Base-by-base conservation (phyloP, 2,329 filamentous ascomycete genomes). In the Epichloe elymi region DNA sequence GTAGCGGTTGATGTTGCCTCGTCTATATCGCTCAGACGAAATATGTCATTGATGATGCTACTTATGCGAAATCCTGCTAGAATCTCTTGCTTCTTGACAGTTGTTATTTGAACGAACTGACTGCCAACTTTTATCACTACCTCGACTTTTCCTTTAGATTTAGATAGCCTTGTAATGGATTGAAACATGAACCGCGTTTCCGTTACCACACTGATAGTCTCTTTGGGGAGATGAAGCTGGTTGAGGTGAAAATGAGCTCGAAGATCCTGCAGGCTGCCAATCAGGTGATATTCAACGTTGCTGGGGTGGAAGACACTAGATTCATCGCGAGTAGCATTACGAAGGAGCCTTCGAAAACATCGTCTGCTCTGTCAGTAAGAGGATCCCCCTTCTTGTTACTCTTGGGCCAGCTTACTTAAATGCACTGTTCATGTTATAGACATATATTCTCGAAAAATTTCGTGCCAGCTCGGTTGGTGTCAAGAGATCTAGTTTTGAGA, bases 361-460 rank as follows among this genome's bases (percentile, higher is more conserved):
- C 83, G 82, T 55, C 66, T 68, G 38, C 1, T 26, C 36, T 19
- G 11, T 19, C 6, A n/a, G 42, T 51, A 20, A 38, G 5, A 50
- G 20, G 2, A 48, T 50, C 23, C 17, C 7, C 11, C 0, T 26
- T 14, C 5, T 23, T 36, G 12, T 4, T 23, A 8, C 20, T 36
- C 20, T 15, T 7, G 5, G 19, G 15, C 2, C 5, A 36, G 51
- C 69, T 55, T 66, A 78, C 75, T 78, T 75, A 63, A 83, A 85
- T 11, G 80, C 76, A 59, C 78, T 84, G 58, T 86, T 86, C 81
- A 85, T 85, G 60, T 86, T 86, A 65, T 86, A 85, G 15, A 86
- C 72, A 56, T 85, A 86, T 40, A 84, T 73, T 38, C 80, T 73
- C 1, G 75, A 71, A 4, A 85, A 67, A 53, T 82, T 78, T 48